These are phyloP conservation scores for Solanum raphanifolium DNA, from an alignment of 257 asterid genomes.

Conservation along the genomic window DNA sequence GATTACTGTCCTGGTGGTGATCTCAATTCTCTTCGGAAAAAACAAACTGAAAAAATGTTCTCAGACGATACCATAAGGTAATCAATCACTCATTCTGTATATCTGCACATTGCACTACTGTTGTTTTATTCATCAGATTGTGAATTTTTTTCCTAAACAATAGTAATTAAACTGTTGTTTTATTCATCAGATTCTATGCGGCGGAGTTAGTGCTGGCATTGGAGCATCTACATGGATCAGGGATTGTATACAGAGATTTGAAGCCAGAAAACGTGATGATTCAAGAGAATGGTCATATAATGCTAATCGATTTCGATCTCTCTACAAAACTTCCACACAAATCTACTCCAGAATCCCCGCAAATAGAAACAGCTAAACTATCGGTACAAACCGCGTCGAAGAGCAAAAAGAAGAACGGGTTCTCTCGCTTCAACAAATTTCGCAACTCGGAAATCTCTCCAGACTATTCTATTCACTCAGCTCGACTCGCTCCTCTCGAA, in stretches of 20 bases:
- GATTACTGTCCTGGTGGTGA: slow-evolving; percentile 94
- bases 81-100: slow-evolving; percentile 6
- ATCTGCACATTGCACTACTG: neutral
- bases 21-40: slow-evolving; percentile 58
- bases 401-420: slow-evolving; percentile 18
- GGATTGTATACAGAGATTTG: slow-evolving; percentile 82
- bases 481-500: slow-evolving; percentile 17
- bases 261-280: slow-evolving; percentile 96
- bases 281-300: slow-evolving; percentile 77
- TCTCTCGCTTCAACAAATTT: slow-evolving; percentile 13
- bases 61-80: slow-evolving; percentile 86
- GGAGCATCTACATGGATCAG: slow-evolving; percentile 73
- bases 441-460: slow-evolving; percentile 40
- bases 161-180: neutral
- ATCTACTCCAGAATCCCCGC: slow-evolving; percentile 35
- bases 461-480: slow-evolving; percentile 28
- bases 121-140: slow-evolving; percentile 31
- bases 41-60: slow-evolving; percentile 83
- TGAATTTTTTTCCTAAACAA: neutral
- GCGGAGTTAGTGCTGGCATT: slow-evolving; percentile 80
- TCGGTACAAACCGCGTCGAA: slow-evolving; percentile 1
- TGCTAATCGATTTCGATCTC: slow-evolving; percentile 91
- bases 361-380: neutral
- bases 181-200: slow-evolving; percentile 61
- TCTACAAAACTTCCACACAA: slow-evolving; percentile 54